These are phyloP conservation scores for Sistotremastrum niveocremeum DNA, from an alignment of 768 basidiomycete genomes.

Conservation along the genomic window DNA sequence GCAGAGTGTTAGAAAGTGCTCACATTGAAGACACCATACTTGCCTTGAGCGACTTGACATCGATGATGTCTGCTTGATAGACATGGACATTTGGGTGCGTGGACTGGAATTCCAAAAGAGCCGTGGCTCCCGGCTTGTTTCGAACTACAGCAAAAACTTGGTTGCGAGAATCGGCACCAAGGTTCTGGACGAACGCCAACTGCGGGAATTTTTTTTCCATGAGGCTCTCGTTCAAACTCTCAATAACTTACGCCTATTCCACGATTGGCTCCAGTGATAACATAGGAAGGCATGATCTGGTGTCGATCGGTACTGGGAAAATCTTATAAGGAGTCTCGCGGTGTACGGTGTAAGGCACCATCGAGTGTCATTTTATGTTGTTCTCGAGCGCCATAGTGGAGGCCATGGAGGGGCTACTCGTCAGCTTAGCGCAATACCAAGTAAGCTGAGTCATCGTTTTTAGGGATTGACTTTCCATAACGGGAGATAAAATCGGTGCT, in stretches of 20 bases:
- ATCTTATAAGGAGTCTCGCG: background rate
- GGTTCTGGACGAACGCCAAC: slow-evolving; percentile 16
- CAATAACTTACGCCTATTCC: slow-evolving; percentile 12
- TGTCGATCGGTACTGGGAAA: background rate
- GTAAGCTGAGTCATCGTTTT: too few species aligned
- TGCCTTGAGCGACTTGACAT: slow-evolving; percentile 18
- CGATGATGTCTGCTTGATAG: slow-evolving; percentile 24
- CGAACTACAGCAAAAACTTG: slow-evolving; percentile 18
- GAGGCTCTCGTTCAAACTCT: background rate
- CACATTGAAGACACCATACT: background rate
- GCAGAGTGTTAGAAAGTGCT: background rate
- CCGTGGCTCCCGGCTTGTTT: slow-evolving; percentile 9
- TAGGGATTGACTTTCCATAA: too few species aligned
- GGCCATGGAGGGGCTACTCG: too few species aligned
- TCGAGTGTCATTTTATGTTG: too few species aligned
- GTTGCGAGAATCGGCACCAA: slow-evolving; percentile 8
- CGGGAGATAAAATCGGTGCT: too few species aligned
- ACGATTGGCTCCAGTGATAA: slow-evolving; percentile 16
- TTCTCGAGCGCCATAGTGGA: too few species aligned
- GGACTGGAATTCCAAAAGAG: slow-evolving; percentile 6
- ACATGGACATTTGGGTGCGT: slow-evolving; percentile 18
- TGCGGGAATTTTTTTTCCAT: background rate
- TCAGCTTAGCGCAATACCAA: too few species aligned
- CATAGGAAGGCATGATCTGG: slow-evolving; percentile 11
- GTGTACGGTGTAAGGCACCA: too few species aligned